Evolutionary conservation across 305 asterid species (phyloP), one percentile per base, ranked within the genome.

Genomic region (Ilex paraguariensis): DNA sequence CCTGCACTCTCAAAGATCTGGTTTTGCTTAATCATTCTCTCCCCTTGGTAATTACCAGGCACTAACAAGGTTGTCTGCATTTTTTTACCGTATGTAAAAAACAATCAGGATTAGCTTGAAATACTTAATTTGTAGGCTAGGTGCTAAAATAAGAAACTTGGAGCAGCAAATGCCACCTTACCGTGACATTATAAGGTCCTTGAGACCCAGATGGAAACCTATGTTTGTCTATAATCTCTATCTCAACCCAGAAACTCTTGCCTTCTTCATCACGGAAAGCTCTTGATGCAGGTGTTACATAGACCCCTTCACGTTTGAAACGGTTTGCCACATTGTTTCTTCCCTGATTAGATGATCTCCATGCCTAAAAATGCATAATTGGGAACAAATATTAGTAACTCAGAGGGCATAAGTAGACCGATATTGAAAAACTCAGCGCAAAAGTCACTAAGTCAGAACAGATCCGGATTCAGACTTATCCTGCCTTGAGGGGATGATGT

Each of bases 241-340:
- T 66, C 75, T 87, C 97, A 60, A 93, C 84, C 95, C 93, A 93
- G 75, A 93, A 90, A 75, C 72, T 77, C 84, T 93, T 93, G 77
- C 99, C 99, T 75, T 90, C 99, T 82, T 93, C 99, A 70, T 93
- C 99, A 61, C 99, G 86, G 70, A 87, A 93, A 54, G 95, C 81
- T 76, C 96, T 84, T 49, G 97, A 90, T 60, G 95, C 82, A 13
- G 86, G 95, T 44, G 96, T 84, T 10, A 87, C 84, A 65, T 81
- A 77, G 67, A 93, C 84, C 63, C 99, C 99, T 73, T 93, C 87
- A 55, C 93, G 97, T 65, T 82, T 75, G 65, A 51, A 63, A 9
- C 84, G 87, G 40, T 76, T 70, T 17, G 95, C 97, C 57, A 75
- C 86, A 69, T 90, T 86, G 71, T 93, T 93, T 79, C 97, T 83